A percentile compares a stretch with the other conserved stretches of the same genome.
Conservation (phyloP, 2,329 filamentous ascomycete genomes). For the Zarea fungicola region DNA sequence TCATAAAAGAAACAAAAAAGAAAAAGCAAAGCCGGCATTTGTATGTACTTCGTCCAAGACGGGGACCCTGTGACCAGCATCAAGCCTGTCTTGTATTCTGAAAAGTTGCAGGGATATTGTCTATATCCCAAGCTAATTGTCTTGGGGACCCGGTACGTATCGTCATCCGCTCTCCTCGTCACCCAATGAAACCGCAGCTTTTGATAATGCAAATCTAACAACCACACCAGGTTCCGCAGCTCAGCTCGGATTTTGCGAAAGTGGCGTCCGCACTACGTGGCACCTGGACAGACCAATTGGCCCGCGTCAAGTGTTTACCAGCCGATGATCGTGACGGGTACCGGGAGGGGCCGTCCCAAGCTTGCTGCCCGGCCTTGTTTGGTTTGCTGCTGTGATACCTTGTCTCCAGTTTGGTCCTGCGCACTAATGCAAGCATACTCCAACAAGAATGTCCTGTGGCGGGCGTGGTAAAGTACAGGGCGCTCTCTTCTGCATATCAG, state of each 20-base stretch:
- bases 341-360: slow-evolving; percentile 5
- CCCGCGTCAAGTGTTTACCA: background rate
- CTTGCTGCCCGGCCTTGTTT: background rate
- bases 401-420: background rate
- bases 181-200: slow-evolving; percentile 1
- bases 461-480: too few species aligned
- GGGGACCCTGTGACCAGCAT: too few species aligned
- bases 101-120: too few species aligned
- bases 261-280: slow-evolving; percentile 2
- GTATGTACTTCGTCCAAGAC: too few species aligned
- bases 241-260: slow-evolving; percentile 4
- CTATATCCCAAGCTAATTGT: too few species aligned
- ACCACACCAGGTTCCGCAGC: background rate
- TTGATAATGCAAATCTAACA: slow-evolving; percentile 5
- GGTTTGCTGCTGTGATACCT: too few species aligned
- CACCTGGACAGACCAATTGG: background rate
- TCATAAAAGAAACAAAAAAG: too few species aligned
- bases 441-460: too few species aligned
- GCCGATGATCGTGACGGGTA: slow-evolving; percentile 4
- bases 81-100: too few species aligned
- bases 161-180: too few species aligned
- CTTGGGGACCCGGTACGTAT: too few species aligned
- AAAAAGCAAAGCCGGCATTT: too few species aligned
- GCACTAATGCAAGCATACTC: slow-evolving; percentile 5
- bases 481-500: background rate